Evolutionary conservation across 2,329 filamentous ascomycete genomes (phyloP).

Genomic region (Sarocladium brachiariae): DNA sequence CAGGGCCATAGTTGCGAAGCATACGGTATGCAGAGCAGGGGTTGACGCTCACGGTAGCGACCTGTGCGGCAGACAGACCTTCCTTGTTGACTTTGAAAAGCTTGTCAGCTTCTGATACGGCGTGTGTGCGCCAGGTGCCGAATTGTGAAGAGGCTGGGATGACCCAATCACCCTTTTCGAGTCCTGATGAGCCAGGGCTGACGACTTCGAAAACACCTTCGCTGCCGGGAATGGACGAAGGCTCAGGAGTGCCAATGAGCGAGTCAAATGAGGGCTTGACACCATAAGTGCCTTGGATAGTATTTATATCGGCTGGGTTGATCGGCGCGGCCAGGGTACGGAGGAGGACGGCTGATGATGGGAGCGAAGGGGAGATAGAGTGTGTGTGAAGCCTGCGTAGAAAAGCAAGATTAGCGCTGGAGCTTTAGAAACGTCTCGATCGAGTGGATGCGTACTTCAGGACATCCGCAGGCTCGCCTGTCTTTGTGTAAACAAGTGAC

Average conservation of each 20-base stretch:
- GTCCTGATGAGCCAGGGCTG: slow-evolving; percentile 46
- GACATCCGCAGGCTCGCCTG: slow-evolving; percentile 69
- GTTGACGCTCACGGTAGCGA: slow-evolving; percentile 85
- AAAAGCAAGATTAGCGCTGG: background rate
- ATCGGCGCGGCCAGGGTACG: slow-evolving; percentile 86
- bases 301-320: slow-evolving; percentile 97
- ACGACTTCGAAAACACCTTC: slow-evolving; percentile 93
- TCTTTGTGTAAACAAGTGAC: slow-evolving; percentile 67
- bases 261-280: slow-evolving; percentile 72
- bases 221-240: slow-evolving; percentile 76
- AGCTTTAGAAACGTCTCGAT: background rate
- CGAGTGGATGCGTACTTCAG: slow-evolving; percentile 41
- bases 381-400: slow-evolving; percentile 57
- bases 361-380: slow-evolving; percentile 70
- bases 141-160: slow-evolving; percentile 77
- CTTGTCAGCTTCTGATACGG: slow-evolving; percentile 49
- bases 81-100: slow-evolving; percentile 66
- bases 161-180: slow-evolving; percentile 84
- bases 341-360: slow-evolving; percentile 60
- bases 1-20: slow-evolving; percentile 67
- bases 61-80: slow-evolving; percentile 68
- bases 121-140: slow-evolving; percentile 93
- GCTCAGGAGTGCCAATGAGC: slow-evolving; percentile 66
- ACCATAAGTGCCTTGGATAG: slow-evolving; percentile 94
- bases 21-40: slow-evolving; percentile 93